These are phyloP conservation scores for Pythium phragmitis DNA, from an alignment of 352 stramenopile genomes.

Conservation along the genomic window DNA sequence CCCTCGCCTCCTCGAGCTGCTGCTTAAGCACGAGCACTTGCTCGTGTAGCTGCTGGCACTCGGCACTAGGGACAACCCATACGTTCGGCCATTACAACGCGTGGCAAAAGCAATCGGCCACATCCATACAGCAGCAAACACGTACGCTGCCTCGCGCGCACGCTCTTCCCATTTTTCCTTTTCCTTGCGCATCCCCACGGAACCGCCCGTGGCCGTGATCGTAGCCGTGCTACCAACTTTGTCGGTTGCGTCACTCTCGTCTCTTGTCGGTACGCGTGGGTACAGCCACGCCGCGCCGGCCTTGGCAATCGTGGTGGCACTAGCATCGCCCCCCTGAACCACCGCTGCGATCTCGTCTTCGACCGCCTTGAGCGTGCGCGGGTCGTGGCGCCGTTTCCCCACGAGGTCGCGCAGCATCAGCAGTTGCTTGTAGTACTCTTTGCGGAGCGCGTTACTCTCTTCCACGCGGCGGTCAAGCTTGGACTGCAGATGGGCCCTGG, in stretches of 20 bases:
- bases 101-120: no score
- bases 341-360: constrained; percentile 53
- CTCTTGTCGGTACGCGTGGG: background rate
- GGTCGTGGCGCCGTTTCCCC: constrained; percentile 50
- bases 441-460: constrained; percentile 64
- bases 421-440: constrained; percentile 72
- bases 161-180: constrained; percentile 72
- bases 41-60: constrained; percentile 54
- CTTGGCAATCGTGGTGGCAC: background rate
- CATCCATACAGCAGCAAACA: background rate
- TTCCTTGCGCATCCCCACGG: constrained; percentile 35
- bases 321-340: background rate
- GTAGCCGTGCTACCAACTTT: constrained; percentile 7
- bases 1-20: constrained; percentile 32
- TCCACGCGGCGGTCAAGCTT: constrained; percentile 63
- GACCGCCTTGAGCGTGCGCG: constrained; percentile 42
- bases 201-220: background rate
- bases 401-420: constrained; percentile 72
- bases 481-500: constrained; percentile 39
- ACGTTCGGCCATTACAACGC: background rate
- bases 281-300: constrained; percentile 5
- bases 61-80: constrained; percentile 13
- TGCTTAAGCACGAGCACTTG: constrained; percentile 44
- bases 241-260: background rate
- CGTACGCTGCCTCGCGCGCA: constrained; percentile 45